These are phyloP conservation scores for Arachis hypogaea DNA, from an alignment of 306 rosid genomes.

Conservation along the genomic window DNA sequence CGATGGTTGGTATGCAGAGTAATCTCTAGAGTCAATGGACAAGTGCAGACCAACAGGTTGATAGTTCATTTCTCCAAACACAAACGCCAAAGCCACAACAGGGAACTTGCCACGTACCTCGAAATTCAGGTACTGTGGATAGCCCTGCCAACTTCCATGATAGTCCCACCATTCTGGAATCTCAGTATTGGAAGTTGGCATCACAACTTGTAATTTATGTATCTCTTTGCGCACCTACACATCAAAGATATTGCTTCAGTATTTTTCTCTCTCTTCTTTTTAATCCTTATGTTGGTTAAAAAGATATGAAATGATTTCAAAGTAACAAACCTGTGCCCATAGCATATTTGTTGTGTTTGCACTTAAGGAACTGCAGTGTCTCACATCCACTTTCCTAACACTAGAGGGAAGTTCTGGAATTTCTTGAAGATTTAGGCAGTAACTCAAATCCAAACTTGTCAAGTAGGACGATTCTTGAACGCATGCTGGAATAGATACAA, in stretches of 20 bases:
- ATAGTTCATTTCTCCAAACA: background rate
- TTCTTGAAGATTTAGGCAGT: background rate
- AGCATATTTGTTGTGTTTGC: background rate
- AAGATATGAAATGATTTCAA: background rate
- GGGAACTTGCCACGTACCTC: slow-evolving; percentile 10
- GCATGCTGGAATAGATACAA: background rate
- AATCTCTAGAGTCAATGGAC: background rate
- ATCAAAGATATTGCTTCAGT: background rate
- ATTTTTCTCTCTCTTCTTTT: background rate
- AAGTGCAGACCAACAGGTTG: background rate
- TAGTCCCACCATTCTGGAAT: slow-evolving; percentile 8
- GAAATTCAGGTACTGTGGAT: background rate
- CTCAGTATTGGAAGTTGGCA: background rate
- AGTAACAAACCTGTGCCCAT: slow-evolving; percentile 12
- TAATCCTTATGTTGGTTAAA: background rate
- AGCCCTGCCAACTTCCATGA: background rate
- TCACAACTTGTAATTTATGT: background rate
- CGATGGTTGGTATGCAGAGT: background rate
- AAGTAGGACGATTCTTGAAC: background rate
- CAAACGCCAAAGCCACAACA: background rate
- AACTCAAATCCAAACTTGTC: background rate
- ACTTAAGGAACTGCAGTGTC: background rate
- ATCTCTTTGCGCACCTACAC: slow-evolving; percentile 1
- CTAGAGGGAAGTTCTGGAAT: background rate
- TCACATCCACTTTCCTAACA: background rate